Conservation (phyloP, 1,284 basidiomycete species). For the Sparassis latifolia region DNA sequence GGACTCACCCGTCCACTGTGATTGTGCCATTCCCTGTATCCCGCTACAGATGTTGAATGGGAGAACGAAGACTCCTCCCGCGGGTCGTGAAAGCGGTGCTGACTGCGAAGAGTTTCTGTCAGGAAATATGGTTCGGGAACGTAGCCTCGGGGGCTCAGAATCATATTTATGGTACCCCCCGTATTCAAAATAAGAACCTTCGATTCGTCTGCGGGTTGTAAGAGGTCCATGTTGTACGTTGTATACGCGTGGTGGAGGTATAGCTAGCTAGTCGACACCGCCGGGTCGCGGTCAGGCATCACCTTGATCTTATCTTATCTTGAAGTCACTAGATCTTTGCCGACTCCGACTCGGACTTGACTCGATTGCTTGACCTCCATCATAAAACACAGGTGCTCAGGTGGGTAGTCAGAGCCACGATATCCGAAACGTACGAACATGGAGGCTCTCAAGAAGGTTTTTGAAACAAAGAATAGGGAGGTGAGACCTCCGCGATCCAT, state of each 20-base stretch:
- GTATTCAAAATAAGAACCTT: constrained; percentile 80
- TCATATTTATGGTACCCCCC: constrained; percentile 87
- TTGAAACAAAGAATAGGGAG: constrained; percentile 64
- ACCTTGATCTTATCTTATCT: not conserved
- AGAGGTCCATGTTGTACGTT: constrained; percentile 36
- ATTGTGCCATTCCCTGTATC: constrained; percentile 63
- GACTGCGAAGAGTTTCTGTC: constrained; percentile 73
- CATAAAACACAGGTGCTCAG: too few species aligned
- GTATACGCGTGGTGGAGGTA: not conserved
- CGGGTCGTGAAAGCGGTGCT: constrained; percentile 83
- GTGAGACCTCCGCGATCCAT: constrained; percentile 28
- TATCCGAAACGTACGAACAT: constrained; percentile 32
- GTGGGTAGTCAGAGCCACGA: too few species aligned
- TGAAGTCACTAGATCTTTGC: constrained; percentile 2
- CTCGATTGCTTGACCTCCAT: too few species aligned
- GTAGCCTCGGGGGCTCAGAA: constrained; percentile 73
- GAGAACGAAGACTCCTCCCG: constrained; percentile 76
- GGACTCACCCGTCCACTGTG: constrained; percentile 14
- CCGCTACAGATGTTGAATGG: constrained; percentile 62
- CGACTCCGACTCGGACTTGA: too few species aligned
- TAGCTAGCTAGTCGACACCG: not conserved
- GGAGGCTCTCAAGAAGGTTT: constrained; percentile 74
- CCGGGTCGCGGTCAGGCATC: too few species aligned
- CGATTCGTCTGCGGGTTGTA: constrained; percentile 57
- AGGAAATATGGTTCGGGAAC: constrained; percentile 86